These are phyloP conservation scores for Cucumis cinereus DNA, from an alignment of 306 rosid genomes.

Conservation along the genomic window DNA sequence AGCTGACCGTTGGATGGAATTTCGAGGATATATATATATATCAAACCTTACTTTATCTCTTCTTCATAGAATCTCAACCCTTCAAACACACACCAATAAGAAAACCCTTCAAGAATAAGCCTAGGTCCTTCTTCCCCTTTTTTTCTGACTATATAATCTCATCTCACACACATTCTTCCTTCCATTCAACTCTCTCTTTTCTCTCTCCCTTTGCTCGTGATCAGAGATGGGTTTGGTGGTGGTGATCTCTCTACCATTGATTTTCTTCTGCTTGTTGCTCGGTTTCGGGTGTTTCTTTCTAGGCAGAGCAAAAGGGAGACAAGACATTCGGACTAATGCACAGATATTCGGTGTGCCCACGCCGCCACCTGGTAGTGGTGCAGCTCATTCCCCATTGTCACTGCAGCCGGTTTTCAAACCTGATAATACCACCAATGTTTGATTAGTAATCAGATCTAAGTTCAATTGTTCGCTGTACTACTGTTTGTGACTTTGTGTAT, in stretches of 20 bases:
- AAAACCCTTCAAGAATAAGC: not conserved
- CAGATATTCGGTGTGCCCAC: slow-evolving; percentile 62
- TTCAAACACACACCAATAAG: not conserved
- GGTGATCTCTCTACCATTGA: slow-evolving; percentile 76
- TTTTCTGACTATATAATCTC: not conserved
- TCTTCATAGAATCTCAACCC: not conserved
- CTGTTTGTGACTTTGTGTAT: not conserved
- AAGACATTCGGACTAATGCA: slow-evolving; percentile 36
- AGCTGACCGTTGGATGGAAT: slow-evolving; percentile 13
- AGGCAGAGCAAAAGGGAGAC: slow-evolving; percentile 58
- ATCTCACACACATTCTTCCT: not conserved
- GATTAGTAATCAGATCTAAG: not conserved
- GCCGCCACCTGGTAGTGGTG: slow-evolving; percentile 46
- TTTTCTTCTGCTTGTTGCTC: slow-evolving; percentile 45
- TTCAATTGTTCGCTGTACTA: not conserved
- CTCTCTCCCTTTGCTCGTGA: not conserved
- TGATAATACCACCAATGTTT: slow-evolving; percentile 32
- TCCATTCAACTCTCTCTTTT: not conserved
- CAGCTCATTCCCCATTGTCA: slow-evolving; percentile 17
- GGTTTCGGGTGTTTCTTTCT: slow-evolving; percentile 83
- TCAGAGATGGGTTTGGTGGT: slow-evolving; percentile 72
- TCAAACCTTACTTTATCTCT: not conserved
- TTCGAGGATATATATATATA: slow-evolving; percentile 6
- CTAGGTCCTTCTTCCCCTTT: not conserved
- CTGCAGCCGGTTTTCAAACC: slow-evolving; percentile 29